Evolutionary conservation across 2,329 filamentous ascomycete genomes (phyloP).

Genomic region (Nothophaeocryptopus gaeumannii): DNA sequence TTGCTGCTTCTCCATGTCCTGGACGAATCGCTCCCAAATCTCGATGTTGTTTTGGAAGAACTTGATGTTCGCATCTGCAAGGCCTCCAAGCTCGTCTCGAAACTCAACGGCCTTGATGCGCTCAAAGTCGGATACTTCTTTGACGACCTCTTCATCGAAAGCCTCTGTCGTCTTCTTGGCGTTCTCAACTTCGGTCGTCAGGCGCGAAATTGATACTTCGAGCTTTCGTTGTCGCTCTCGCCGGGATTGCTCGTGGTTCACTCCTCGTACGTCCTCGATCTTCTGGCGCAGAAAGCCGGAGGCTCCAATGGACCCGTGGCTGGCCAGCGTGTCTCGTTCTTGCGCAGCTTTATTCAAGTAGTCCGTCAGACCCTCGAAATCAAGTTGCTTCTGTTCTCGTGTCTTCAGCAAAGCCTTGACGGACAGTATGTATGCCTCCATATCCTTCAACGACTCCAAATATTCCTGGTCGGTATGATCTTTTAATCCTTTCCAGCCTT

Average conservation of each 20-base stretch:
- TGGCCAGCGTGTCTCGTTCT: conserved; percentile 77
- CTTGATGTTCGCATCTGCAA: conserved; percentile 80
- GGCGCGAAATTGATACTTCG: conserved; percentile 86
- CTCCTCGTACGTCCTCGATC: conserved; percentile 92
- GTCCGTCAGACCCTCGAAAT: conserved; percentile 93
- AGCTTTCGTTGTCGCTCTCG: conserved; percentile 85
- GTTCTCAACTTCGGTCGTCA: conserved; percentile 83
- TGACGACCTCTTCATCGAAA: conserved; percentile 94
- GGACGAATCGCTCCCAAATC: conserved; percentile 87
- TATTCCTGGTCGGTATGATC: conserved; percentile 96
- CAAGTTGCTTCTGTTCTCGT: conserved; percentile 94
- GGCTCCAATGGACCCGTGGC: conserved; percentile 61
- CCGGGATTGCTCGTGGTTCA: conserved; percentile 90
- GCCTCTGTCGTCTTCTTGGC: conserved; percentile 84
- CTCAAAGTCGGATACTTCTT: conserved; percentile 91
- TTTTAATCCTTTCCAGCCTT: conserved; percentile 74
- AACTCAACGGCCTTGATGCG: conserved; percentile 91
- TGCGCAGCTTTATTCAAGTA: conserved; percentile 87
- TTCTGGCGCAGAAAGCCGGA: conserved; percentile 89
- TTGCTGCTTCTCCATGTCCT: conserved; percentile 60
- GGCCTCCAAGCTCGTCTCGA: conserved; percentile 74
- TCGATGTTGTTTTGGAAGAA: conserved; percentile 80
- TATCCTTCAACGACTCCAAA: conserved; percentile 84
- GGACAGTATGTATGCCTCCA: conserved; percentile 89
- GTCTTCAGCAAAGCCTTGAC: conserved; percentile 86